Percentiles rank a stretch among this genome's conserved stretches.
Evolutionary conservation across 2,329 filamentous ascomycete genomes (phyloP).

Genomic region (Claviceps pazoutovae): DNA sequence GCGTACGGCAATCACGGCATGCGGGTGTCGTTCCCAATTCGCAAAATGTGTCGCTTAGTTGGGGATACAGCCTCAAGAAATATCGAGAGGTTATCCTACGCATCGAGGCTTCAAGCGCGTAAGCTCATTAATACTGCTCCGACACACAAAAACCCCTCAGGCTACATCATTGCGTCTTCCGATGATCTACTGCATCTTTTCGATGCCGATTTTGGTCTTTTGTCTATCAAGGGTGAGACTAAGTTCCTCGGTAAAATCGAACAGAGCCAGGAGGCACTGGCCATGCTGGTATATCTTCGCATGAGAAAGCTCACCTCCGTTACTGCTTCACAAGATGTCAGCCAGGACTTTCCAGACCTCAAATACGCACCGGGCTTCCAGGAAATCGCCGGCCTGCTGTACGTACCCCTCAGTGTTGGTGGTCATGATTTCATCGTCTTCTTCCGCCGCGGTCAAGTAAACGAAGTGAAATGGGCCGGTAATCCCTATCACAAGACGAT

Average conservation of each 20-base stretch:
- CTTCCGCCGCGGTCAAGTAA: constrained; percentile 64
- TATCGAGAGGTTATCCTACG: constrained; percentile 77
- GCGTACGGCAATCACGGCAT: constrained; percentile 65
- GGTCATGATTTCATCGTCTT: constrained; percentile 83
- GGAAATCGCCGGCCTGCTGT: constrained; percentile 61
- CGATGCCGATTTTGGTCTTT: constrained; percentile 71
- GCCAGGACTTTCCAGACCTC: constrained; percentile 66
- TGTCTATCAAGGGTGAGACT: constrained; percentile 79
- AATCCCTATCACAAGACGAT: constrained; percentile 73
- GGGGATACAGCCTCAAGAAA: constrained; percentile 78
- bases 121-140: constrained; percentile 81
- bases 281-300: constrained; percentile 71
- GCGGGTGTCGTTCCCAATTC: constrained; percentile 82
- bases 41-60: constrained; percentile 81
- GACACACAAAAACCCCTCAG: constrained; percentile 67
- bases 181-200: constrained; percentile 76
- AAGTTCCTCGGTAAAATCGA: constrained; percentile 67
- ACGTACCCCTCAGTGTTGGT: constrained; percentile 64
- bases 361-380: constrained; percentile 67
- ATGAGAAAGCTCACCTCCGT: constrained; percentile 64
- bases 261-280: constrained; percentile 69
- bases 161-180: constrained; percentile 81
- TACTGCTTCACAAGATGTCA: constrained; percentile 62
- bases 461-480: constrained; percentile 72
- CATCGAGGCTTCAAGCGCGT: constrained; percentile 67